Percentiles rank a stretch among this genome's conserved stretches.
phyloP scores from a whole-genome alignment of 495 filamentous ascomycete genomes.

The Hypoxylon trugodes region DNA sequence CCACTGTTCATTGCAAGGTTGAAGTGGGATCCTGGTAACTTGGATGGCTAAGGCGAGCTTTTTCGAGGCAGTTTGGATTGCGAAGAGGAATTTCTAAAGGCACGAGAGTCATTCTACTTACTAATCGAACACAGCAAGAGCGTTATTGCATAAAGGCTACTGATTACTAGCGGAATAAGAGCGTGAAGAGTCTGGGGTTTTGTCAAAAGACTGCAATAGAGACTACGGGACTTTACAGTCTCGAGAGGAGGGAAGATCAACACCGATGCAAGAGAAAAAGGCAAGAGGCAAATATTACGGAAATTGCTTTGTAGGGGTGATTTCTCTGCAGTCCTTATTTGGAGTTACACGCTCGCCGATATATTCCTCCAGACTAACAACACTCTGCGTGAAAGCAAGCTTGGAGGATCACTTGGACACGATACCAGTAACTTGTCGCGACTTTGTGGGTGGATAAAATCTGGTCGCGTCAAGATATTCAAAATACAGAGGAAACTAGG shows the following conservation, averaged over 20 bases:
- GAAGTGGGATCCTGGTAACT: conserved; percentile 16
- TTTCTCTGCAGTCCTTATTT: neutral
- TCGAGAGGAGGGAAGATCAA: neutral
- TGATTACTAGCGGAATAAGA: neutral
- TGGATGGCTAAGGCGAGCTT: conserved; percentile 17
- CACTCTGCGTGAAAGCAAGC: conserved; percentile 8
- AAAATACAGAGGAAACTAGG: neutral
- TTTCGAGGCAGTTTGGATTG: conserved; percentile 18
- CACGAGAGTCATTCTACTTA: conserved; percentile 9
- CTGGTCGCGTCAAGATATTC: neutral
- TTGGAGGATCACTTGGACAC: conserved; percentile 11
- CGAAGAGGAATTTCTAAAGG: conserved; percentile 14
- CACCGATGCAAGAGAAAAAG: conserved; percentile 18
- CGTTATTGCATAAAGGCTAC: conserved; percentile 1
- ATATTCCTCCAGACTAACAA: neutral
- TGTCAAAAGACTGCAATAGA: neutral
- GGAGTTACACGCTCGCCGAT: neutral
- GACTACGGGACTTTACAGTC: conserved; percentile 2
- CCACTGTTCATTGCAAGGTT: conserved; percentile 1
- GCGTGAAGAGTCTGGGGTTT: neutral
- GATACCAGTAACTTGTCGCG: neutral
- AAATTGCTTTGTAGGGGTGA: neutral
- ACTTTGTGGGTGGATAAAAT: neutral
- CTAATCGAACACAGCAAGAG: conserved; percentile 1
- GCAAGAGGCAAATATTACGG: conserved; percentile 13